Evolutionary conservation across 2,329 filamentous ascomycete genomes (phyloP), one percentile per base, ranked within the genome.

Genomic region (Pyricularia pennisetigena): DNA sequence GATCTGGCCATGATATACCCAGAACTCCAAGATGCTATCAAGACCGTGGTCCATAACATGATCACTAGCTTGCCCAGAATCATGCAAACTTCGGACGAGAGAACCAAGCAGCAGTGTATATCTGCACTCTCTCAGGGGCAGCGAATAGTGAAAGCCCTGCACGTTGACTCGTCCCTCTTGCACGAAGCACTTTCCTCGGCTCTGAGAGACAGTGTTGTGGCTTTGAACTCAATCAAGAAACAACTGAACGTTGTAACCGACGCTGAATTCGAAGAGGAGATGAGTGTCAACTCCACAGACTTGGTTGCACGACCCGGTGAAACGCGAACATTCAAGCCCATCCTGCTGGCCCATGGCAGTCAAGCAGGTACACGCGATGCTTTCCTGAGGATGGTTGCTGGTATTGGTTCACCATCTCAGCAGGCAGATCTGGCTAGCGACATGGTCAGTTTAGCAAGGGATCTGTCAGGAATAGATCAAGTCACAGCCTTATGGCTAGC

Each of bases 71-170:
- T 99, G 23, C 90, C 94, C 5, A 86, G 93, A 20, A 79, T 92
- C 16, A 94, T 97, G 88, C 92, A 94, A 75, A 87, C 88, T 9
- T 90, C 88, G 72, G 93, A 98, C 73, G 93, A 97, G 72, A 83
- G 83, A n/a, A 82, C 85, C 30, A 97, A 96, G 76, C 84, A 88
- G 70, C 84, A 85, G 68, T 88, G 89, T 1, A 85, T 98, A 29
- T 84, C 85, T 30, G 92, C 94, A 70, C 84, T 99, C n/a, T 86
- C 90, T 16, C 90, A 88, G 65, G 88, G 91, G 0, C 88, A 92
- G 67, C 82, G 86, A 32, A 76, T 94, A 8, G 80, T 95, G 24
- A 85, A 84, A 23, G 81, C 84, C 4, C 81, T 92, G 23, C 85
- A 87, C 4, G 82, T 89, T 28, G 85, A 88, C 68, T 90, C 89